Percentiles rank a stretch among this genome's conserved stretches.
Conservation (phyloP, 2,329 filamentous ascomycete genomes). For the Raffaelea albimanens region DNA sequence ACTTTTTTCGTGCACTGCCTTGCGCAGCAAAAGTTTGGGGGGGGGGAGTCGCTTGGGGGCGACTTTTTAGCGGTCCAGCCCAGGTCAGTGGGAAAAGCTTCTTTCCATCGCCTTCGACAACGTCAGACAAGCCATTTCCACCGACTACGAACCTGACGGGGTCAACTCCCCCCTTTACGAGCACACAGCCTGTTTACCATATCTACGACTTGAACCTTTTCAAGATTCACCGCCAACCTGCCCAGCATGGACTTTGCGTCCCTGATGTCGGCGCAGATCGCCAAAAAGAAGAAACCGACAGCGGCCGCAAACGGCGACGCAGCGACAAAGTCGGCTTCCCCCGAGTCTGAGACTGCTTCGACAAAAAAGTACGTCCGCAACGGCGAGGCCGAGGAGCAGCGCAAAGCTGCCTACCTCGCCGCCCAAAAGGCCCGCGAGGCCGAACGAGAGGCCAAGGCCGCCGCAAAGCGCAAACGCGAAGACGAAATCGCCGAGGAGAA, state of each 20-base stretch:
- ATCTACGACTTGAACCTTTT: too few relatives aligned
- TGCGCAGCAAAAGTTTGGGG: too few relatives aligned
- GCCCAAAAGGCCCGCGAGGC: slow-evolving; percentile 69
- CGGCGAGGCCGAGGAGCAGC: slow-evolving; percentile 74
- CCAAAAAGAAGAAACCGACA: slow-evolving; percentile 55
- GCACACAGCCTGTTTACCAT: too few relatives aligned
- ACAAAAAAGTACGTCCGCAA: slow-evolving; percentile 73
- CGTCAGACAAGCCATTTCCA: too few relatives aligned
- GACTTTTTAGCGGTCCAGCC: too few relatives aligned
- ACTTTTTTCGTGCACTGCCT: background rate
- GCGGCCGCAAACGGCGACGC: background rate
- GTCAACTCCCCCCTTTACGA: too few relatives aligned
- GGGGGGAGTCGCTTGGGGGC: too few relatives aligned
- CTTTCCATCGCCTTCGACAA: too few relatives aligned
- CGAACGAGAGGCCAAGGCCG: slow-evolving; percentile 58
- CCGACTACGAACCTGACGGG: too few relatives aligned
- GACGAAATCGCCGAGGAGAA: slow-evolving; percentile 70
- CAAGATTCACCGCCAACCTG: too few relatives aligned
- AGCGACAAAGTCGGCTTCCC: slow-evolving; percentile 23
- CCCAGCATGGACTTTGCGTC: slow-evolving; percentile 82
- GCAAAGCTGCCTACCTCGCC: slow-evolving; percentile 68
- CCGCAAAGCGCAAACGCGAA: slow-evolving; percentile 79
- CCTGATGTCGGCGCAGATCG: slow-evolving; percentile 86
- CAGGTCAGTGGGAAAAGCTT: too few relatives aligned
- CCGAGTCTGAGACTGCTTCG: too few relatives aligned